Percentiles rank a stretch among this genome's conserved stretches.
Conservation (phyloP, 2,329 filamentous ascomycete genomes). For the Penicillium palitans region DNA sequence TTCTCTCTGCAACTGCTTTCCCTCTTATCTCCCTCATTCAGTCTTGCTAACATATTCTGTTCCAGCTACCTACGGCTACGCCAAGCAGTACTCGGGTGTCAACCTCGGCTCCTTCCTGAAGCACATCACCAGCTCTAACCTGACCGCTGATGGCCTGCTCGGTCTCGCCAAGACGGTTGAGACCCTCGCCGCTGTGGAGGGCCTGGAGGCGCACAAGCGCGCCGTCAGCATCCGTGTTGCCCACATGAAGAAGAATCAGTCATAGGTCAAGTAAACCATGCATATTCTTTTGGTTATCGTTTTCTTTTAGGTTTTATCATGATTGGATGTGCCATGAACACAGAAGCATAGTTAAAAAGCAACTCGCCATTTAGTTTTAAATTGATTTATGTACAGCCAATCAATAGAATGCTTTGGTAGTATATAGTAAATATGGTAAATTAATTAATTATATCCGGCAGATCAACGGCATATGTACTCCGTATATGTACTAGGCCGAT, state of each 20-base stretch:
- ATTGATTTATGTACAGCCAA: neutral
- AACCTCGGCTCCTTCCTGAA: conserved; percentile 96
- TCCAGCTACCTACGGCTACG: conserved; percentile 91
- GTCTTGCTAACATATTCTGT: conserved; percentile 22
- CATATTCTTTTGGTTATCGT: conserved; percentile 1
- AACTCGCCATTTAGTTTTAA: neutral
- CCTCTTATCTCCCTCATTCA: neutral
- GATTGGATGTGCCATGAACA: conserved; percentile 26
- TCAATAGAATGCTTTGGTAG: neutral
- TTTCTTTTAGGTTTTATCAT: conserved; percentile 16
- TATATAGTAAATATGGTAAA: neutral
- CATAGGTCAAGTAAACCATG: conserved; percentile 7
- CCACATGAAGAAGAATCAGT: conserved; percentile 36
- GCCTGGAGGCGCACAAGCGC: conserved; percentile 86
- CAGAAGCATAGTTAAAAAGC: conserved; percentile 19
- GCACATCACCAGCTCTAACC: conserved; percentile 92
- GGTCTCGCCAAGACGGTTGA: conserved; percentile 90
- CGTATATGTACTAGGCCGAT: neutral
- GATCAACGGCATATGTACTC: neutral
- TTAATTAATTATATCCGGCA: neutral
- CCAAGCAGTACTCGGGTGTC: conserved; percentile 97
- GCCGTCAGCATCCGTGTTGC: conserved; percentile 67
- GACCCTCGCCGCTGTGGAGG: conserved; percentile 91
- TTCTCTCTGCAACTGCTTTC: neutral
- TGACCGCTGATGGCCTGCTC: conserved; percentile 79